phyloP scores from a whole-genome alignment of 495 filamentous ascomycete species.

The Penicillium cinerascens region DNA sequence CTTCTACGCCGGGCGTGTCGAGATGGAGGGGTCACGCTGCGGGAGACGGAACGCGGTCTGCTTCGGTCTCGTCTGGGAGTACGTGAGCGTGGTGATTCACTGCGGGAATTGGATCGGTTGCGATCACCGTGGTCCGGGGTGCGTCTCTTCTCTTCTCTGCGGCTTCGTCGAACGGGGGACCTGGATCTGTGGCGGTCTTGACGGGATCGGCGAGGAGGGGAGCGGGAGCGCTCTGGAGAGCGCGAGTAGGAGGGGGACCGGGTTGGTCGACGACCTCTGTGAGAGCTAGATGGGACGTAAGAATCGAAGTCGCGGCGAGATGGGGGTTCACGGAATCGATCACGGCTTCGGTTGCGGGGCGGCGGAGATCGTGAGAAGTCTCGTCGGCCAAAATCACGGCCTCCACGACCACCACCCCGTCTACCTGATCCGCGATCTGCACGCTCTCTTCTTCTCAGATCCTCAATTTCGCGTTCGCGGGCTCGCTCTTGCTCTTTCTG shows the following conservation, averaged over 20 bases:
- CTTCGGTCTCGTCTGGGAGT: slow-evolving; percentile 54
- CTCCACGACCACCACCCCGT: slow-evolving; percentile 51
- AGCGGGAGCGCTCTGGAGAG: slow-evolving; percentile 31
- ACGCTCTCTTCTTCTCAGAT: slow-evolving; percentile 69
- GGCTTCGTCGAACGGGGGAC: slow-evolving; percentile 35
- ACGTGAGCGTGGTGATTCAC: slow-evolving; percentile 59
- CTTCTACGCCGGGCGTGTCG: slow-evolving; percentile 26
- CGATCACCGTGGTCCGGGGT: slow-evolving; percentile 50
- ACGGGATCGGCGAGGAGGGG: slow-evolving; percentile 23
- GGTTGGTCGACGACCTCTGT: slow-evolving; percentile 37
- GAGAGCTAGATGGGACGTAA: slow-evolving; percentile 49
- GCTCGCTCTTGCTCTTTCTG: slow-evolving; percentile 63
- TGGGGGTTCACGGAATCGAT: slow-evolving; percentile 50
- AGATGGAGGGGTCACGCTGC: slow-evolving; percentile 43
- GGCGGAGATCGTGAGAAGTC: slow-evolving; percentile 64
- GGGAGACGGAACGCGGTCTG: slow-evolving; percentile 40
- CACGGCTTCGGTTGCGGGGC: slow-evolving; percentile 51
- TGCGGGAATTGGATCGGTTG: slow-evolving; percentile 47
- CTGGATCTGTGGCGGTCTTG: slow-evolving; percentile 2
- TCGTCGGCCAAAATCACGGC: slow-evolving; percentile 38
- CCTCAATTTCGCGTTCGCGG: slow-evolving; percentile 59
- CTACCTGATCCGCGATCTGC: slow-evolving; percentile 61
- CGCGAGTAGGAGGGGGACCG: slow-evolving; percentile 33
- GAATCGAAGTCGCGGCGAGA: slow-evolving; percentile 53
- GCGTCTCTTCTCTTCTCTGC: slow-evolving; percentile 37